phyloP scores from a whole-genome alignment of 2,329 filamentous ascomycete genomes.

The Pseudogymnoascus sp. region DNA sequence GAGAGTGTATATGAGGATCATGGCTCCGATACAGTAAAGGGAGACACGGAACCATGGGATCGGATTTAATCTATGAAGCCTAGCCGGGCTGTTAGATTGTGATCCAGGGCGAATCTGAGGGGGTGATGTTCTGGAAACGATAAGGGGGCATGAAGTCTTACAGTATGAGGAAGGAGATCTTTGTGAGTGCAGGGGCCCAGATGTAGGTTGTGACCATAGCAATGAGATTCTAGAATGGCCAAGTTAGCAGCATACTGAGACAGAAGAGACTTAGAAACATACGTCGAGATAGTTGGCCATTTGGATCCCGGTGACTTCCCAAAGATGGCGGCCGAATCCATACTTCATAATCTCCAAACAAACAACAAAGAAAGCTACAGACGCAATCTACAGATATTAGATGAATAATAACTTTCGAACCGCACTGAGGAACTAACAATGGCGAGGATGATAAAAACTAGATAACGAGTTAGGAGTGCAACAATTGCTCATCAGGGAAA shows the following conservation, averaged over 20 bases:
- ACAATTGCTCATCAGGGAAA: background rate
- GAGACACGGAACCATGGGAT: background rate
- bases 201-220: conserved; percentile 7
- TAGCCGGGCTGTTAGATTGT: background rate
- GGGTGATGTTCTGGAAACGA: background rate
- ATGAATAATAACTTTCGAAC: background rate
- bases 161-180: conserved; percentile 5
- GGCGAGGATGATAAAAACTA: conserved; percentile 6
- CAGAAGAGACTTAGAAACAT: background rate
- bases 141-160: background rate
- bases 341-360: conserved; percentile 3
- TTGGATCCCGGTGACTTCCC: background rate
- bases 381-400: background rate
- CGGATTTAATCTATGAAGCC: background rate
- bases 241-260: background rate
- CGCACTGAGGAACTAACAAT: background rate
- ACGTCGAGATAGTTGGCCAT: conserved; percentile 5
- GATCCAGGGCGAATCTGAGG: background rate
- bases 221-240: background rate
- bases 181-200: conserved; percentile 3
- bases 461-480: background rate
- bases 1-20: background rate
- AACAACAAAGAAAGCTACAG: background rate
- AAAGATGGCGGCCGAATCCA: conserved; percentile 1
- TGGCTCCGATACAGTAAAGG: background rate